phyloP scores from a whole-genome alignment of 192 early-diverging fungal species.

The Umbelopsis sp. region DNA sequence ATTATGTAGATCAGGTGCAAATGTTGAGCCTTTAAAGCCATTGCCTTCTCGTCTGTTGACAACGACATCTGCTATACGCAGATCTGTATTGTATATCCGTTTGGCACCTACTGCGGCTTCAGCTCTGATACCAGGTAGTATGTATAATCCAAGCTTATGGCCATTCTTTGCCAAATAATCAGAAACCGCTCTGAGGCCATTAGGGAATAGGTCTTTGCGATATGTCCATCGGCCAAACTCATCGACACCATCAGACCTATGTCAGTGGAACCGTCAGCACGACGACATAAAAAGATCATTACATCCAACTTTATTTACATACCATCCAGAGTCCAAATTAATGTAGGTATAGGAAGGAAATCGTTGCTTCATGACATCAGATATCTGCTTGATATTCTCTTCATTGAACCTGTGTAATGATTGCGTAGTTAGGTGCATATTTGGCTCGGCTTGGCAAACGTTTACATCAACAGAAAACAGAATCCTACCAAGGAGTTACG shows the following conservation, averaged over 20 bases:
- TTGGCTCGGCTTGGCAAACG: background rate
- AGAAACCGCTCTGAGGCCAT: constrained; percentile 23
- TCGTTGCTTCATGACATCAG: constrained; percentile 29
- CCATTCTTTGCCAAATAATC: constrained; percentile 25
- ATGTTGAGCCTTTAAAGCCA: constrained; percentile 32
- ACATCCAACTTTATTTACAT: background rate
- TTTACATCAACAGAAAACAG: background rate
- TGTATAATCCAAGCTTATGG: constrained; percentile 36
- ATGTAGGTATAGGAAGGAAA: constrained; percentile 37
- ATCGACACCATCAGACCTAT: constrained; percentile 29
- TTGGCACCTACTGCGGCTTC: constrained; percentile 21
- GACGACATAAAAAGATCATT: background rate
- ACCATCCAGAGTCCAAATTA: constrained; percentile 43
- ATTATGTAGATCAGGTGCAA: constrained; percentile 24
- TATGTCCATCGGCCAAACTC: constrained; percentile 33
- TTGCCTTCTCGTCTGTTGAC: constrained; percentile 19
- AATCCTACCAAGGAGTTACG: constrained; percentile 29
- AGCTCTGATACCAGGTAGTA: constrained; percentile 31
- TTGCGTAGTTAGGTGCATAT: constrained; percentile 11
- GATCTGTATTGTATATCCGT: constrained; percentile 20
- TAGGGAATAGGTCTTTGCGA: constrained; percentile 33
- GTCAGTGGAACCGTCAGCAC: background rate
- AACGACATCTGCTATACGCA: constrained; percentile 2
- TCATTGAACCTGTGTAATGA: constrained; percentile 30
- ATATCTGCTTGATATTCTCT: constrained; percentile 24